Evolutionary conservation across 2,329 filamentous ascomycete genomes (phyloP).

Genomic region (Juglanconis juglandina): DNA sequence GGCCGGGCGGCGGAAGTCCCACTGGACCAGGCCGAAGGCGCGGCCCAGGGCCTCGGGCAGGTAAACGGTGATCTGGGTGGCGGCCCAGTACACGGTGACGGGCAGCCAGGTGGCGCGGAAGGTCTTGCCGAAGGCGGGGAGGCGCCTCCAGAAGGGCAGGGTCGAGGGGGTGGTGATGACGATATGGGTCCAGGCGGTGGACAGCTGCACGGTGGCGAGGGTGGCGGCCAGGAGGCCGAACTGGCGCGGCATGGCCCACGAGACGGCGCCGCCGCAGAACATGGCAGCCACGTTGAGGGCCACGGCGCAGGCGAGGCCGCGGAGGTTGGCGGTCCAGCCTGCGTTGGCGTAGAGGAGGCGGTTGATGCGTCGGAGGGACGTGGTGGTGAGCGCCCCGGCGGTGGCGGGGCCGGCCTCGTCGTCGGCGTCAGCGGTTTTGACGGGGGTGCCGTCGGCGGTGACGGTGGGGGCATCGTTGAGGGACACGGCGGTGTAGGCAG

Average conservation of each 20-base stretch:
- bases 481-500: slow-evolving; percentile 51
- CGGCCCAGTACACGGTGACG: slow-evolving; percentile 59
- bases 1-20: slow-evolving; percentile 34
- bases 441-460: slow-evolving; percentile 32
- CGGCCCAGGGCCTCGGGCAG: slow-evolving; percentile 46
- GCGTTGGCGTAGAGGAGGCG: slow-evolving; percentile 57
- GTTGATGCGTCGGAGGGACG: slow-evolving; percentile 48
- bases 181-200: slow-evolving; percentile 80
- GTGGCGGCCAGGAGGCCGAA: slow-evolving; percentile 55
- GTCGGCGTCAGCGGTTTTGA: slow-evolving; percentile 27
- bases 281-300: slow-evolving; percentile 33
- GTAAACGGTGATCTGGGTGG: slow-evolving; percentile 47
- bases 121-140: slow-evolving; percentile 61
- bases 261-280: slow-evolving; percentile 38
- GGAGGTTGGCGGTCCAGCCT: slow-evolving; percentile 65
- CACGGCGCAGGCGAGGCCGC: slow-evolving; percentile 57
- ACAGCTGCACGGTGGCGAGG: slow-evolving; percentile 63
- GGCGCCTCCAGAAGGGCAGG: slow-evolving; percentile 64
- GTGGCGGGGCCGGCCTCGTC: too few species aligned
- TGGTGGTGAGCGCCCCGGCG: slow-evolving; percentile 39
- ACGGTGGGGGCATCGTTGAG: slow-evolving; percentile 33
- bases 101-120: slow-evolving; percentile 69
- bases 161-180: slow-evolving; percentile 69
- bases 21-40: slow-evolving; percentile 44
- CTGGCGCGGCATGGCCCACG: slow-evolving; percentile 37